These are phyloP conservation scores for Fragaria nilgerrensis DNA, from an alignment of 306 rosid species.

Conservation along the genomic window DNA sequence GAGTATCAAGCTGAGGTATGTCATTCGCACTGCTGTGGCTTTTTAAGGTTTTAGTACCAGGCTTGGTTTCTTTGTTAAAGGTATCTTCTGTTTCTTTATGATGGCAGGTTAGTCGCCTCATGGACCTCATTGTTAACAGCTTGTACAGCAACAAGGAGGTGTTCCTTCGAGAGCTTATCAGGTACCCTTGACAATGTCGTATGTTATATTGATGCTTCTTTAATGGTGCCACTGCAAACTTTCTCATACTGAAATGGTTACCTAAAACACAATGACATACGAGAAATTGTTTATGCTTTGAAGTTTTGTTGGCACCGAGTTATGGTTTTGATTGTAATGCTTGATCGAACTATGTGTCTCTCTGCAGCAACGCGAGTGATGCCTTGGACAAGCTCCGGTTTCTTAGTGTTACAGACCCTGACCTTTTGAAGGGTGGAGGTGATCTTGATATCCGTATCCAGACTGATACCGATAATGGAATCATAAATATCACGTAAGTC, in stretches of 20 bases:
- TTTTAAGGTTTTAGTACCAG: neutral
- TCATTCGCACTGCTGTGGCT: neutral
- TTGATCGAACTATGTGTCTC: neutral
- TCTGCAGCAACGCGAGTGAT: constrained; percentile 91
- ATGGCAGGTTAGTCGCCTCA: constrained; percentile 88
- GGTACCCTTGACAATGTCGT: constrained; percentile 37
- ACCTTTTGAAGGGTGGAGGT: constrained; percentile 62
- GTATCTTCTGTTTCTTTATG: constrained; percentile 1
- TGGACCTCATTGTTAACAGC: constrained; percentile 99
- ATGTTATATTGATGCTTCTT: neutral
- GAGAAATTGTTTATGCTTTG: neutral
- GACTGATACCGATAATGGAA: constrained; percentile 82
- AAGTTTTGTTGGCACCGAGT: neutral
- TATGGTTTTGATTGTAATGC: neutral
- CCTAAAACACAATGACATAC: neutral
- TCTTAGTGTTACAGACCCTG: constrained; percentile 82
- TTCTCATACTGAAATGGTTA: neutral
- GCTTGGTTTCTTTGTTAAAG: constrained; percentile 2
- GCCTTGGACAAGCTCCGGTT: constrained; percentile 96
- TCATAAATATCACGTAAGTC: constrained; percentile 69
- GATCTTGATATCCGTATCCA: constrained; percentile 84
- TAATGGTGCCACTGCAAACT: neutral
- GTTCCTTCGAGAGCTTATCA: constrained; percentile 91
- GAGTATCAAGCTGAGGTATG: constrained; percentile 97
- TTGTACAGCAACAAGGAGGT: constrained; percentile 96